These are phyloP conservation scores for Lyophyllum semitale DNA, from an alignment of 768 basidiomycete genomes.

Conservation along the genomic window DNA sequence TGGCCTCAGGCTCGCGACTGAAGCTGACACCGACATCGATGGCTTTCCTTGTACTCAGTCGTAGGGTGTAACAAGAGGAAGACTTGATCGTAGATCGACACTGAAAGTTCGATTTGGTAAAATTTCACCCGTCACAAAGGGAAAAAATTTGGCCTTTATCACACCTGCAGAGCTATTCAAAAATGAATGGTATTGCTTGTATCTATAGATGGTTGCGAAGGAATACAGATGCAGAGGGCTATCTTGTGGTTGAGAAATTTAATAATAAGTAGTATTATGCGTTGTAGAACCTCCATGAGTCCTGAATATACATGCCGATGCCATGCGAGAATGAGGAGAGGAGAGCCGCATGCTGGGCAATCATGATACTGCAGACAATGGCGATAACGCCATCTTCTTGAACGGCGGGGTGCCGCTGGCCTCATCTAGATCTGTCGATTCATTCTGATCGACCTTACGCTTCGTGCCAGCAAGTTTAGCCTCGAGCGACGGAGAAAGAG, in stretches of 20 bases:
- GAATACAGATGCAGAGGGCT: conserved; percentile 24
- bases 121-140: not conserved
- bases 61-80: not conserved
- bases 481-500: conserved; percentile 53
- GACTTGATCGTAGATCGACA: not conserved
- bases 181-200: conserved; percentile 21
- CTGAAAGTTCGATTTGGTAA: not conserved
- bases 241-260: conserved; percentile 12
- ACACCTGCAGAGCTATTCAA: conserved; percentile 4
- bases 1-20: conserved; percentile 1
- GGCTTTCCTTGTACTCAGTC: not conserved
- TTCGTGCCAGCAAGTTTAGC: conserved; percentile 61
- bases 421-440: conserved; percentile 39
- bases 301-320: conserved; percentile 1
- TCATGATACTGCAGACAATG: conserved; percentile 18
- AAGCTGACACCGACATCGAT: not conserved
- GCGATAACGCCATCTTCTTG: conserved; percentile 64
- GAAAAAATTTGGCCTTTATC: not conserved
- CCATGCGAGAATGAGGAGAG: conserved; percentile 3
- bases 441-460: conserved; percentile 71
- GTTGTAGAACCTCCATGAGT: conserved; percentile 14
- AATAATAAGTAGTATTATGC: conserved; percentile 15
- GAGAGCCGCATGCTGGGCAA: not conserved
- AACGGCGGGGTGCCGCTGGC: conserved; percentile 58
- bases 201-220: conserved; percentile 20